Conservation (phyloP, 257 asterid species). For the Orobanche coerulescens region DNA sequence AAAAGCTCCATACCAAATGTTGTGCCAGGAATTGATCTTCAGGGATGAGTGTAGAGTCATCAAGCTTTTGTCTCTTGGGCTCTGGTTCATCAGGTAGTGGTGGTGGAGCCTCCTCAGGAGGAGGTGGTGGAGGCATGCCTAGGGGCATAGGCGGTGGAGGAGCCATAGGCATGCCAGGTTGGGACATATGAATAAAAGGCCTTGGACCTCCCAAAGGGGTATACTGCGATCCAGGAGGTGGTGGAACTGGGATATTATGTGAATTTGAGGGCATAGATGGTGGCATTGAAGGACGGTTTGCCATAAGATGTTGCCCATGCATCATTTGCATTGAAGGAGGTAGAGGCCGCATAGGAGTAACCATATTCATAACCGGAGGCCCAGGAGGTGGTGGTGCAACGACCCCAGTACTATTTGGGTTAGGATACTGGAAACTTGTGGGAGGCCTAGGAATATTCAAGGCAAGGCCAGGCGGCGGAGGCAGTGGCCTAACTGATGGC, state of each 20-base stretch:
- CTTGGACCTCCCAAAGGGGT: conserved; percentile 58
- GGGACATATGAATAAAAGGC: conserved; percentile 57
- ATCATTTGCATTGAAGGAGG: conserved; percentile 65
- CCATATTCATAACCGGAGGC: conserved; percentile 50
- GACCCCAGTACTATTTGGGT: conserved; percentile 34
- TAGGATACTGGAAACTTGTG: conserved; percentile 43
- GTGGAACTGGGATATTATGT: conserved; percentile 49
- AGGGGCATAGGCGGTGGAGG: conserved; percentile 80
- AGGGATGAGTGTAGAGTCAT: conserved; percentile 70
- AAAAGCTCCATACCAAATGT: conserved; percentile 45
- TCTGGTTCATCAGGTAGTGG: conserved; percentile 95
- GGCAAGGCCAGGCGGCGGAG: conserved; percentile 79
- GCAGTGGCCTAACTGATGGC: conserved; percentile 69
- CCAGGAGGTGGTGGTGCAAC: conserved; percentile 63
- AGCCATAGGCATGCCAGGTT: conserved; percentile 61
- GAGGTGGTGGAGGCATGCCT: conserved; percentile 86
- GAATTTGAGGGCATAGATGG: conserved; percentile 36
- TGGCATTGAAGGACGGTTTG: conserved; percentile 61
- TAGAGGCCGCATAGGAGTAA: conserved; percentile 60
- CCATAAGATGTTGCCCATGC: conserved; percentile 62
- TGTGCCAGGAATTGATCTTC: conserved; percentile 83
- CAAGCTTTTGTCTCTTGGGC: conserved; percentile 88
- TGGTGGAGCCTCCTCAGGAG: conserved; percentile 95
- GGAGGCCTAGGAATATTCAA: conserved; percentile 79
- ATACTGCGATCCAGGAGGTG: conserved; percentile 82